These are phyloP conservation scores for Arabis hirsuta DNA, from an alignment of 345 rosid genomes.

Conservation along the genomic window DNA sequence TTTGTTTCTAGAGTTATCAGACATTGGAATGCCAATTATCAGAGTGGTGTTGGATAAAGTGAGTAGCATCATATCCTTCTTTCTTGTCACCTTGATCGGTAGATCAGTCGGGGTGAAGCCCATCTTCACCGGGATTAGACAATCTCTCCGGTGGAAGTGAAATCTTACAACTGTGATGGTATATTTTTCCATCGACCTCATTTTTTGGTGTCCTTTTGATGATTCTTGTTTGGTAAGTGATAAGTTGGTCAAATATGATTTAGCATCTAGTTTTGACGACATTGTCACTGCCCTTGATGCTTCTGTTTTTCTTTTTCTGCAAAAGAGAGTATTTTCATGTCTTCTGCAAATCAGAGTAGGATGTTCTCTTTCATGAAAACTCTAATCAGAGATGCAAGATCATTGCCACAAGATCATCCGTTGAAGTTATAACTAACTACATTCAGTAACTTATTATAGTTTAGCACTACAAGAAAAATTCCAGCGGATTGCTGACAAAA, in stretches of 20 bases:
- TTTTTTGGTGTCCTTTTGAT: constrained; percentile 32
- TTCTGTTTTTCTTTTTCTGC: neutral
- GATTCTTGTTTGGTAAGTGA: constrained; percentile 34
- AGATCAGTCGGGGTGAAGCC: constrained; percentile 88
- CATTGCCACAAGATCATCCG: neutral
- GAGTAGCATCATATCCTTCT: constrained; percentile 81
- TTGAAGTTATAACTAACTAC: neutral
- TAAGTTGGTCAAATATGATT: constrained; percentile 18
- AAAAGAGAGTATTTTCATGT: neutral
- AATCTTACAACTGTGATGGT: constrained; percentile 30
- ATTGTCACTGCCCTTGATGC: constrained; percentile 2
- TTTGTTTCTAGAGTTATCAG: constrained; percentile 80
- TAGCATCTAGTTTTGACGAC: constrained; percentile 11
- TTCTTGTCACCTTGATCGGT: constrained; percentile 84
- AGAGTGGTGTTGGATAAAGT: constrained; percentile 67
- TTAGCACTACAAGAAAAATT: no score
- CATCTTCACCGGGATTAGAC: constrained; percentile 90
- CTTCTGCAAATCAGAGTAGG: neutral
- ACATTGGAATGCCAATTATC: constrained; percentile 76
- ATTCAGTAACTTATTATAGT: neutral
- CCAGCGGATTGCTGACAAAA: no score
- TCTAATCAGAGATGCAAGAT: neutral
- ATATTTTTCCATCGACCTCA: constrained; percentile 8
- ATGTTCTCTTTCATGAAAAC: neutral
- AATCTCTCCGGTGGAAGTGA: constrained; percentile 89